Base-by-base conservation (phyloP, 495 filamentous ascomycete genomes). In the Peziza echinospora region DNA sequence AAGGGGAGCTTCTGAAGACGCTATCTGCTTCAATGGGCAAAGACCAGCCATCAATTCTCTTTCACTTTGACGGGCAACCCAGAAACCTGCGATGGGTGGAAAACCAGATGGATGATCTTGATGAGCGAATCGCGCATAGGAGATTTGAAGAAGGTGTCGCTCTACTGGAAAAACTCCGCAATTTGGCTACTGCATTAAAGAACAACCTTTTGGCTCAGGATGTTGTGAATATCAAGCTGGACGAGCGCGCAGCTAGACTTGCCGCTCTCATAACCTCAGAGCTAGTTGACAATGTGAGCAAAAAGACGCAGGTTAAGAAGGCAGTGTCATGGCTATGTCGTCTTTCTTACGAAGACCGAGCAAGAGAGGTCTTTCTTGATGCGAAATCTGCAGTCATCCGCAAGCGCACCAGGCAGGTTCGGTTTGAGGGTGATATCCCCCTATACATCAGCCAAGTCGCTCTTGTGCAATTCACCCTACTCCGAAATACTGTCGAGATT, bases 51-150 rank as follows among this genome's bases (percentile, higher is more conserved):
- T 74, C 74, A 41, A 72, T 93, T 62, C 69, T 91, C 26, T 84
- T 99, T 48, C 91, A 94, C 52, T 84, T 94, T 22, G 89, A 96
- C 53, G 89, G 91, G 21, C 87, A 91, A 54, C 86, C 93, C 53
- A 82, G 93, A 59, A 93, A 86, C 54, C 69, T 99, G 16, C 80
- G 89, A 19, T 93, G 82, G 82, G 84, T 96, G 0, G 89, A 99
- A 57, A 72, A 74, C 39, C 84, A 96, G 63, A 78, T 99, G 54
- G 89, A 99, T 57, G 85, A 93, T 56, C 73, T 99, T 4, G 91
- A 96, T 53, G 93, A 93, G 51, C 77, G 84, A 57, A 89, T 99
- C 45, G 89, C 89, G 1, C 70, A 96, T 22, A 87, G 94, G 54
- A 70, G 74, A 25, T 91, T 94, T 48, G 87, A 93, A 49, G 73